These are phyloP conservation scores for Tetragonia tetragonoides DNA, from an alignment of 148 eudicot species.

Conservation along the genomic window DNA sequence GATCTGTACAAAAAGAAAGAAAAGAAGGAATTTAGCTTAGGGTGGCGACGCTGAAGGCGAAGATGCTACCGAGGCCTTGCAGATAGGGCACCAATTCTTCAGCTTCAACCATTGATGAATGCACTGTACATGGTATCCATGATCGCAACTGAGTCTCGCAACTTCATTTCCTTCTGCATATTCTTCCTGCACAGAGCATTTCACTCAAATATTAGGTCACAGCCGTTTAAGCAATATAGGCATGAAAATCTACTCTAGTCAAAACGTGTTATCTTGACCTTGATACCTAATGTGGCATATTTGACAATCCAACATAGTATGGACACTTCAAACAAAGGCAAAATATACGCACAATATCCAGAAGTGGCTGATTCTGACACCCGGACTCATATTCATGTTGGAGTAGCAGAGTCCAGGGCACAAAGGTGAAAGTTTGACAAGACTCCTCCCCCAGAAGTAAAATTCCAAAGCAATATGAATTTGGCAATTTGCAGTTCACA, in stretches of 20 bases:
- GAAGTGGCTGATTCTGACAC: neutral
- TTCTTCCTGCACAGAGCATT: conserved; percentile 65
- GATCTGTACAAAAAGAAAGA: conserved; percentile 14
- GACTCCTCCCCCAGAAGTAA: neutral
- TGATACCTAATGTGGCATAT: too few relatives aligned
- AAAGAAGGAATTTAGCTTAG: neutral
- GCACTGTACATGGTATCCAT: conserved; percentile 61
- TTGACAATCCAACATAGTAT: too few relatives aligned
- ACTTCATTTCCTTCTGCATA: conserved; percentile 60
- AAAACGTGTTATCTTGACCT: too few relatives aligned
- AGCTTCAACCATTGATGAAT: conserved; percentile 70
- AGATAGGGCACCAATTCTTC: conserved; percentile 98
- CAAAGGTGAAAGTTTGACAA: neutral
- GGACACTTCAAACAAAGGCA: neutral
- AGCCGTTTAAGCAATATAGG: neutral
- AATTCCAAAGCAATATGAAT: too few relatives aligned
- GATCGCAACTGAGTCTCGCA: conserved; percentile 69
- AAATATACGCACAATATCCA: neutral
- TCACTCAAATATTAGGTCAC: neutral
- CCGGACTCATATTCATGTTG: neutral
- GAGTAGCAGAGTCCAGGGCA: neutral
- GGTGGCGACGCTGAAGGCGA: conserved; percentile 23
- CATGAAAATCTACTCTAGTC: too few relatives aligned
- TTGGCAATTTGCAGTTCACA: too few relatives aligned
- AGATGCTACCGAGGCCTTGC: conserved; percentile 69